Conservation (phyloP, 2,329 filamentous ascomycete species). For the Penicillium sp. region DNA sequence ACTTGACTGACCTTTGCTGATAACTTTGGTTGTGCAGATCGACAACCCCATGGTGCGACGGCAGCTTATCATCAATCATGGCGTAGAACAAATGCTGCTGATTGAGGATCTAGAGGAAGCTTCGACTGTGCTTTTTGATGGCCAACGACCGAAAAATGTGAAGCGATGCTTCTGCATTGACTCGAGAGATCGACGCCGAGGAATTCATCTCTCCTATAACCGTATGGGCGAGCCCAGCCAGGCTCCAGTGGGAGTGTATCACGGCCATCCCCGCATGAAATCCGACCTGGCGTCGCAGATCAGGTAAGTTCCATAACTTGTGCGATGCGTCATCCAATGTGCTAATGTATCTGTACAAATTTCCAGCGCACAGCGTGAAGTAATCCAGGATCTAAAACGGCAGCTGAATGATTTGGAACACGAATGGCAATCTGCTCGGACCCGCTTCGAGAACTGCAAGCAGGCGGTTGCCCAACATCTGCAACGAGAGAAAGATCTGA, state of each 20-base stretch:
- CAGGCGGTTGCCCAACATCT: conserved; percentile 52
- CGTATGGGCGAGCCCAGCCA: conserved; percentile 50
- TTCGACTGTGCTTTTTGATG: conserved; percentile 65
- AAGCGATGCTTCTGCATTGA: conserved; percentile 64
- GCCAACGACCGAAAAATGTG: conserved; percentile 65
- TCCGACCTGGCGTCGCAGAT: conserved; percentile 71
- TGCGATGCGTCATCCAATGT: not conserved
- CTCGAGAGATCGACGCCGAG: conserved; percentile 62
- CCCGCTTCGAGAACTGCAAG: conserved; percentile 51
- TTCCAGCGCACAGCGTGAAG: conserved; percentile 45
- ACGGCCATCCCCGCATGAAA: conserved; percentile 68
- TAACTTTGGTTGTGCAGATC: conserved; percentile 52
- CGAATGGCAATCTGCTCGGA: conserved; percentile 49
- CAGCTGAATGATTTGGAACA: conserved; percentile 56
- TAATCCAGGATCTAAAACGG: conserved; percentile 53
- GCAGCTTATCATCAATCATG: conserved; percentile 76
- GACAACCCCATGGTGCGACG: conserved; percentile 75
- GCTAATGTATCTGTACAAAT: conserved; percentile 3
- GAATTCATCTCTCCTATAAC: conserved; percentile 57
- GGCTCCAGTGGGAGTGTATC: conserved; percentile 54
- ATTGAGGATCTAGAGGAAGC: conserved; percentile 68
- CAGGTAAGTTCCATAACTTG: conserved; percentile 34
- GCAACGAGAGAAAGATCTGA: conserved; percentile 49
- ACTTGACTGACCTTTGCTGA: not conserved
- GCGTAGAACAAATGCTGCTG: conserved; percentile 80